Evolutionary conservation across 106 monocot species (phyloP).

Genomic region (Agapanthus africanus): DNA sequence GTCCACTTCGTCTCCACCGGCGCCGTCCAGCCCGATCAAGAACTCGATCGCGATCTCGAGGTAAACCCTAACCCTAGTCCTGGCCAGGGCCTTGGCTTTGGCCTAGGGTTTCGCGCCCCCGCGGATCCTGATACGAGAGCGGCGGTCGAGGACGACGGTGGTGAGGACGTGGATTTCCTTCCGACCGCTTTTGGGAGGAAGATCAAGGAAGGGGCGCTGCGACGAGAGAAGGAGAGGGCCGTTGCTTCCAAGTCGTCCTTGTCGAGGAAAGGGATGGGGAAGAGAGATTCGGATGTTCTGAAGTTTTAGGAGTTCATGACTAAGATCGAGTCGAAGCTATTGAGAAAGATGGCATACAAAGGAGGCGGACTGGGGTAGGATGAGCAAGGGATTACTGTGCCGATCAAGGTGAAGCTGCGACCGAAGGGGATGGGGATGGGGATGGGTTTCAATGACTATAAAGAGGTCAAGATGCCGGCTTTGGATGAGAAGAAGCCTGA

Average conservation of each 20-base stretch:
- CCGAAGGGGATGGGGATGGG: constrained; percentile 86
- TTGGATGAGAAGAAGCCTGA: constrained; percentile 29
- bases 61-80: constrained; percentile 1
- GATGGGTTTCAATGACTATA: constrained; percentile 86
- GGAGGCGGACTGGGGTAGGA: constrained; percentile 84
- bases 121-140: constrained; percentile 2
- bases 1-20: constrained; percentile 83
- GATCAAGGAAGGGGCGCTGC: constrained; percentile 51
- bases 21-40: constrained; percentile 45
- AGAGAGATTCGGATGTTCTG: constrained; percentile 17
- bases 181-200: constrained; percentile 63
- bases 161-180: constrained; percentile 30
- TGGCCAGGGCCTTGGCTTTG: constrained; percentile 29
- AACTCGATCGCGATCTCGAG: constrained; percentile 18
- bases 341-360: constrained; percentile 86
- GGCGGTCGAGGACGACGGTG: constrained; percentile 21
- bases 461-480: constrained; percentile 59
- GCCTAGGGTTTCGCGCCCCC: constrained; percentile 22
- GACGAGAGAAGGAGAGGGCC: constrained; percentile 23
- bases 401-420: constrained; percentile 54
- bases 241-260: background rate
- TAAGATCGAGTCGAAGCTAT: constrained; percentile 57
- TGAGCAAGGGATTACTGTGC: constrained; percentile 63
- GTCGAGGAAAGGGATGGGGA: constrained; percentile 3
- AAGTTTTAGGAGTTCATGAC: constrained; percentile 50